These are phyloP conservation scores for Stagonosporopsis cucurbitacearum DNA, from an alignment of 2,329 filamentous ascomycete genomes.

Conservation along the genomic window DNA sequence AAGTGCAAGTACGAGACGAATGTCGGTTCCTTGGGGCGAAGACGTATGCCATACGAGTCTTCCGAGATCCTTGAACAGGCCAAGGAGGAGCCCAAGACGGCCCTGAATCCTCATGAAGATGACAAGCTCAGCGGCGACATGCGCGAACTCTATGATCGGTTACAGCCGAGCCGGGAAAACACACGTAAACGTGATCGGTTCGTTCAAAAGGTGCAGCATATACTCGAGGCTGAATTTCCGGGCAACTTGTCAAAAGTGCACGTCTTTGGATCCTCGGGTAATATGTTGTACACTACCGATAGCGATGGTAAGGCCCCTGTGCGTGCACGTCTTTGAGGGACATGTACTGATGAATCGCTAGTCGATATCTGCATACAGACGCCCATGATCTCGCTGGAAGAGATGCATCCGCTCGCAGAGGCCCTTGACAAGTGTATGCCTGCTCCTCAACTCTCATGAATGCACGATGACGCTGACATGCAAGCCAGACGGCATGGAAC, in stretches of 20 bases:
- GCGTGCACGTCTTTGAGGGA: neutral
- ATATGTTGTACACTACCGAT: slow-evolving; percentile 90
- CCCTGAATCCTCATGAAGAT: slow-evolving; percentile 48
- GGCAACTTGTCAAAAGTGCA: slow-evolving; percentile 87
- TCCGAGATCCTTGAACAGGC: slow-evolving; percentile 81
- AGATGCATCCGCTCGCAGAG: slow-evolving; percentile 88
- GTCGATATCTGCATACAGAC: slow-evolving; percentile 99
- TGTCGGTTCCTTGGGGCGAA: slow-evolving; percentile 73
- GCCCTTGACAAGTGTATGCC: slow-evolving; percentile 78
- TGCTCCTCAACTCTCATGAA: neutral
- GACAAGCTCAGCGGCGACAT: slow-evolving; percentile 77
- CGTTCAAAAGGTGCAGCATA: slow-evolving; percentile 83
- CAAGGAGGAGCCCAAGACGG: slow-evolving; percentile 68
- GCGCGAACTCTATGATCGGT: slow-evolving; percentile 80
- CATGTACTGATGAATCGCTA: slow-evolving; percentile 51
- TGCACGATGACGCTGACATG: slow-evolving; percentile 28
- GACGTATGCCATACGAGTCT: slow-evolving; percentile 90
- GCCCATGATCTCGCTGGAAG: slow-evolving; percentile 83
- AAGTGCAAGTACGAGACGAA: slow-evolving; percentile 89
- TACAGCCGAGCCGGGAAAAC: slow-evolving; percentile 82
- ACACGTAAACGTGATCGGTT: slow-evolving; percentile 77
- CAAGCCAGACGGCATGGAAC: slow-evolving; percentile 87
- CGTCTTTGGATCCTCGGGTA: slow-evolving; percentile 97
- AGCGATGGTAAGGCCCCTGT: slow-evolving; percentile 76
- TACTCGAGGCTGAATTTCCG: slow-evolving; percentile 92